Evolutionary conservation across 495 filamentous ascomycete genomes (phyloP).

Genomic region (Penicillium ochrochloron): DNA sequence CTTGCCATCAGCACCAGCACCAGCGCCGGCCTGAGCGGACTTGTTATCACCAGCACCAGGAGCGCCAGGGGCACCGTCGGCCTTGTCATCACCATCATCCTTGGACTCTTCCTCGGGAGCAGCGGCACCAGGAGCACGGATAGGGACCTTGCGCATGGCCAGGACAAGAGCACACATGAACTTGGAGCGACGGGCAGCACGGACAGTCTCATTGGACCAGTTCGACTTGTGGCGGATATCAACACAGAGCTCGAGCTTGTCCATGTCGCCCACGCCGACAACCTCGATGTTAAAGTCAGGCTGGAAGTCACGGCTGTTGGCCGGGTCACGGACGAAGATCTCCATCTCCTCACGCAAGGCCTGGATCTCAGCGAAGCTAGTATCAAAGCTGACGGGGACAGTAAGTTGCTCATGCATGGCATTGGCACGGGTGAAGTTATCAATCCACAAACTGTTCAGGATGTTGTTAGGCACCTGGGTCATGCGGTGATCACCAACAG

Average conservation of each 20-base stretch:
- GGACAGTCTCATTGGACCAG: constrained; percentile 90
- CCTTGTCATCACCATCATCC: constrained; percentile 62
- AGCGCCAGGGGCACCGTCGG: constrained; percentile 17
- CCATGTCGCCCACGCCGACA: constrained; percentile 79
- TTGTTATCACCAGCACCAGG: constrained; percentile 15
- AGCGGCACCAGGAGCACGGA: constrained; percentile 79
- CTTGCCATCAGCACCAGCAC: constrained; percentile 27
- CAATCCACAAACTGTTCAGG: constrained; percentile 88
- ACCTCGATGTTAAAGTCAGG: constrained; percentile 79
- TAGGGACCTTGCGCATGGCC: constrained; percentile 84
- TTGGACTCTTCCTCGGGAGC: constrained; percentile 66
- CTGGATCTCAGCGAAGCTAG: constrained; percentile 85
- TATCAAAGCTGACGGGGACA: constrained; percentile 81
- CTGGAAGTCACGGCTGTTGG: constrained; percentile 92
- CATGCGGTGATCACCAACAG: constrained; percentile 77
- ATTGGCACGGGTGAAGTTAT: constrained; percentile 88
- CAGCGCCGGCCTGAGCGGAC: constrained; percentile 17
- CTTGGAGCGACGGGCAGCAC: constrained; percentile 83
- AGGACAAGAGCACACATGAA: constrained; percentile 94
- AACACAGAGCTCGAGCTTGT: constrained; percentile 81
- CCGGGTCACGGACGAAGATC: constrained; percentile 79
- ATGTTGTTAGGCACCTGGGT: constrained; percentile 91
- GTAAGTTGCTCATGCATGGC: constrained; percentile 88
- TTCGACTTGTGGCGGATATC: constrained; percentile 93
- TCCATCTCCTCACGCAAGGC: constrained; percentile 79